Evolutionary conservation across 192 early-diverging fungal genomes (phyloP).

Genomic region (Piromyces finnis): DNA sequence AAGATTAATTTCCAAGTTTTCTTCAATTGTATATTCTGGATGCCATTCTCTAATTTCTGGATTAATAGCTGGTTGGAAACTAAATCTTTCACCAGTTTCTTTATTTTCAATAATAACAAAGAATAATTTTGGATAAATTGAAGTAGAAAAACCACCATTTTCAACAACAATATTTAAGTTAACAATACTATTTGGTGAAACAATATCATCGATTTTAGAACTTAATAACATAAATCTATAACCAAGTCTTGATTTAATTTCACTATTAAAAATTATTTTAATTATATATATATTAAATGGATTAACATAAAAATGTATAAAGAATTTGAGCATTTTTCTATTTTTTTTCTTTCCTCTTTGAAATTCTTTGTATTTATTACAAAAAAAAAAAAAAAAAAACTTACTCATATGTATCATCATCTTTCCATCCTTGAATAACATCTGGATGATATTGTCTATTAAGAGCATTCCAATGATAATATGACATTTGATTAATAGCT

Average conservation of each 20-base stretch:
- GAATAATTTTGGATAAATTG: background rate
- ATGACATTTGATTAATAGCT: background rate
- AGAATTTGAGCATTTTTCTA: too few relatives aligned
- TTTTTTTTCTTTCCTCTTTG: too few relatives aligned
- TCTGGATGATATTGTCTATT: background rate
- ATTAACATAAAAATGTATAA: too few relatives aligned
- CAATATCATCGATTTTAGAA: background rate
- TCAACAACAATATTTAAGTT: background rate
- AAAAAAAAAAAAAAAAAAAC: background rate
- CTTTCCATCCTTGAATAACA: background rate
- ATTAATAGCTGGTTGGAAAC: background rate
- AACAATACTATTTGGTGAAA: background rate
- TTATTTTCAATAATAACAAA: background rate
- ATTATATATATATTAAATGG: too few relatives aligned
- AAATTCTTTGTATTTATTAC: too few relatives aligned
- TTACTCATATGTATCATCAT: background rate
- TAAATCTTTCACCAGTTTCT: background rate
- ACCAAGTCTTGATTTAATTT: background rate
- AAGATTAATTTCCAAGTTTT: background rate
- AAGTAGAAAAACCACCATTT: background rate
- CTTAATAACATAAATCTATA: background rate
- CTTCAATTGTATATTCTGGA: background rate
- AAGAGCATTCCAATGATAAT: background rate
- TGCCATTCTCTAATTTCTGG: background rate
- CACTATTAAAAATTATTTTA: background rate